Evolutionary conservation across 345 rosid genomes (phyloP).

Genomic region (Citrus sp.): DNA sequence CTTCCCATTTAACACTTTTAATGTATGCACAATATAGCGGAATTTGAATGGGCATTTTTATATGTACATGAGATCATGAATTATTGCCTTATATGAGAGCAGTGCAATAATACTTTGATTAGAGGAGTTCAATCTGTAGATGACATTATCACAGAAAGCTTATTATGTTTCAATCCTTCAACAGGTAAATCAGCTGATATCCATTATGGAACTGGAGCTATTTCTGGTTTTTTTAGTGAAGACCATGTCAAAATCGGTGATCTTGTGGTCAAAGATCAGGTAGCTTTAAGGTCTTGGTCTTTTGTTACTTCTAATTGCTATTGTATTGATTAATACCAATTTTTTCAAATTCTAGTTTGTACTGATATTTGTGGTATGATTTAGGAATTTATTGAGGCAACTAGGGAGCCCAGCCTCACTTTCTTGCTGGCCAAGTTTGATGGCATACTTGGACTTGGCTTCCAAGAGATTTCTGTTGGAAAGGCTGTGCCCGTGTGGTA

Average conservation of each 20-base stretch:
- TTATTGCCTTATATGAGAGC: neutral
- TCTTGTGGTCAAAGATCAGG: conserved; percentile 78
- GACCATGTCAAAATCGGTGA: conserved; percentile 79
- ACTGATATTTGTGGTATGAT: neutral
- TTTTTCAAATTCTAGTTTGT: neutral
- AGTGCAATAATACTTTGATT: neutral
- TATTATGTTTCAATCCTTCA: neutral
- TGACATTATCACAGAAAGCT: neutral
- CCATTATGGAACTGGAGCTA: conserved; percentile 85
- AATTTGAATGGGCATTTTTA: neutral
- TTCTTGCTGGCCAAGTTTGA: conserved; percentile 86
- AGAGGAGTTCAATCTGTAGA: neutral
- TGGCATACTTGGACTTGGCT: conserved; percentile 78
- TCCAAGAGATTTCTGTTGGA: conserved; percentile 69
- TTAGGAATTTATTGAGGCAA: conserved; percentile 92
- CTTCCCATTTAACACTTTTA: conserved; percentile 23
- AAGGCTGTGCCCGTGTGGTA: conserved; percentile 67
- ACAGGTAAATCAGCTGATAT: conserved; percentile 63
- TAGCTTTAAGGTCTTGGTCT: conserved; percentile 14
- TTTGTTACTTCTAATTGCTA: neutral
- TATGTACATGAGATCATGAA: neutral
- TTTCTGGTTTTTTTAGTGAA: conserved; percentile 81
- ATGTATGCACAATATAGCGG: conserved; percentile 3
- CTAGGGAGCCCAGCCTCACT: conserved; percentile 75
- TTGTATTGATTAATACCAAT: neutral